Evolutionary conservation across 2,329 filamentous ascomycete species (phyloP), one percentile per base, ranked within the genome.

Genomic region (Alternaria burnsii): DNA sequence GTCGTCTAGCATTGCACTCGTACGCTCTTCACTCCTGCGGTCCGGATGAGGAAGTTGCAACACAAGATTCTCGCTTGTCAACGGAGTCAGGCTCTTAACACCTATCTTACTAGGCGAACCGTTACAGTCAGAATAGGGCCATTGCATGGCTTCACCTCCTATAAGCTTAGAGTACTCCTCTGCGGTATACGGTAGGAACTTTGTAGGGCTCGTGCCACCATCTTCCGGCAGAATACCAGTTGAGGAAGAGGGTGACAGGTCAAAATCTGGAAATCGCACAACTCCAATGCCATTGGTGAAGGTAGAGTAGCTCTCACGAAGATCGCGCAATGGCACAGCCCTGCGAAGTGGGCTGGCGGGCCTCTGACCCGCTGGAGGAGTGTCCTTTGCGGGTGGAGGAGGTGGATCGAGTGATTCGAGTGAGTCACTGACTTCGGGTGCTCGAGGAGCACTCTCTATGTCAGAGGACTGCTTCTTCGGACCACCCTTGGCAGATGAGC

Each of bases 351-450:
- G 69, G 44, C 67, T 71, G 14, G 59, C 10, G 16, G 65, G 48
- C 18, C 61, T 58, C 1, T 34, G 55, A 22, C 34, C 61, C 66
- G 32, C 20, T 50, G 42, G 48, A 32, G 81, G 81, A 0, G 81
- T 82, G 59, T 82, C 78, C 58, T 83, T 82, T 14, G 76, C 71
- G 6, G 80, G 80, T 20, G 81, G 81, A 3, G 80, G 82, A 5
- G 81, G 80, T 12, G 80, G 72, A 10, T 55, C 32, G 9, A 57
- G 52, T 20, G 60, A 63, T n/a, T 66, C 65, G 18, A 59, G 54
- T 1, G 67, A 65, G 5, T 54, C 26, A 5, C 48, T 57, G 18
- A 50, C 10, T n/a, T 42, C 11, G 4, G 44, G 22, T 18, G 47
- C 40, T 9, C 40, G 60, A 6, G 55, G 51, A 14, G 18, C 48